Base-by-base conservation (phyloP, 345 rosid genomes). In the Aurinia saxatilis region DNA sequence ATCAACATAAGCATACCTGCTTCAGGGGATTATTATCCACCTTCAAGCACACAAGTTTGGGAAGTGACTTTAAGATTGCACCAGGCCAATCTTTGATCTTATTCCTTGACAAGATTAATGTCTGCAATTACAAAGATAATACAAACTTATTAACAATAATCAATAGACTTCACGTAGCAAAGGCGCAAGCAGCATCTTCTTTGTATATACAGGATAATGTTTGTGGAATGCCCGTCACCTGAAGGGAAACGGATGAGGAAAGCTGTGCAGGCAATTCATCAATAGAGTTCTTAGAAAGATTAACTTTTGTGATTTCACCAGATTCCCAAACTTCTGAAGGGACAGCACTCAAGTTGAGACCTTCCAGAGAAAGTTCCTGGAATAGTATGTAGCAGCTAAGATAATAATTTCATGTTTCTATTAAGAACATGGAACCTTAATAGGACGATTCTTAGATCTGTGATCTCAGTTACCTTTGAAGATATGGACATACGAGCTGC, bases 281-380 rank as follows among this genome's bases (percentile, higher is more conserved):
- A 41, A 92, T 82, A 58, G 93, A 82, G 78, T 92, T 92, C 73
- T 77, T 79, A 31, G 98, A 85, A 70, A 92, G 89, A 73, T 89
- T 73, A 60, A 85, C 80, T 73, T 86, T 86, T 35, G 77, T 59
- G 54, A 87, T 75, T 67, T 81, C 98, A 73, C 83, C 68, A 35
- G 85, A 69, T 71, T 84, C 87, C 93, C 93, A 92, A 52, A 75
- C 93, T 81, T 89, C 82, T 52, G 93, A 81, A 73, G 96, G 98
- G 39, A 87, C 83, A 61, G 63, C 73, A 69, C 36, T 82, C 81
- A 92, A 75, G 65, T 80, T 83, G 79, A 76, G 62, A 67, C 93
- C 87, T 66, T 77, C 84, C 63, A 92, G 71, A 74, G 80, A 83
- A 62, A 92, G 88, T 58, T 86, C 98, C 98, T 92, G 78, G 18